Evolutionary conservation across 805 yeast species (phyloP).

Genomic region (Zygosaccharomyces kombuchaensis): DNA sequence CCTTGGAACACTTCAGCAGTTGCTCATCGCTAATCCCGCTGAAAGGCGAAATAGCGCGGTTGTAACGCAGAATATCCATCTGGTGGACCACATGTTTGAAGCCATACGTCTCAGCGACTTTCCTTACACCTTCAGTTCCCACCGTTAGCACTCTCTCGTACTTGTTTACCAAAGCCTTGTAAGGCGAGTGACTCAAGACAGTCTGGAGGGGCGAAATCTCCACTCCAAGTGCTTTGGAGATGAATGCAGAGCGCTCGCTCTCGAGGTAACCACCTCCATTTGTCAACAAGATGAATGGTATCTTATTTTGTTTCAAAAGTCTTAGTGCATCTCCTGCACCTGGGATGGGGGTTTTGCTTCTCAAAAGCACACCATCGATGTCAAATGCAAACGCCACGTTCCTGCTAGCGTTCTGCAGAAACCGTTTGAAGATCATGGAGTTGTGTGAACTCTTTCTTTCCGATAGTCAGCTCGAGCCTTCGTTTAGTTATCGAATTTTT

Average conservation of each 20-base stretch:
- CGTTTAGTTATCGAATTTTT: background rate
- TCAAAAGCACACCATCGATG: conserved; percentile 83
- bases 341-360: conserved; percentile 66
- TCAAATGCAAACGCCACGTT: conserved; percentile 35
- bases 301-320: conserved; percentile 45
- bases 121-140: conserved; percentile 68
- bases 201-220: conserved; percentile 56
- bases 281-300: conserved; percentile 81
- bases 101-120: conserved; percentile 73
- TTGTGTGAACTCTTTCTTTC: background rate
- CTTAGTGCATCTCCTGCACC: conserved; percentile 59
- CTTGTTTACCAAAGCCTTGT: conserved; percentile 51
- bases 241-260: conserved; percentile 48
- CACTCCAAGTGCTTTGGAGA: conserved; percentile 44
- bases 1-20: conserved; percentile 39
- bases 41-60: conserved; percentile 62
- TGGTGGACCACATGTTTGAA: conserved; percentile 71
- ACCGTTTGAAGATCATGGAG: conserved; percentile 17
- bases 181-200: conserved; percentile 86
- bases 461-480: background rate
- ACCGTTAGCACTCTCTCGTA: conserved; percentile 68
- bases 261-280: conserved; percentile 88
- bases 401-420: conserved; percentile 14
- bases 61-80: conserved; percentile 59
- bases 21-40: conserved; percentile 64